Conservation (phyloP, 495 filamentous ascomycete genomes). For the Stereocaulon alpinum region DNA sequence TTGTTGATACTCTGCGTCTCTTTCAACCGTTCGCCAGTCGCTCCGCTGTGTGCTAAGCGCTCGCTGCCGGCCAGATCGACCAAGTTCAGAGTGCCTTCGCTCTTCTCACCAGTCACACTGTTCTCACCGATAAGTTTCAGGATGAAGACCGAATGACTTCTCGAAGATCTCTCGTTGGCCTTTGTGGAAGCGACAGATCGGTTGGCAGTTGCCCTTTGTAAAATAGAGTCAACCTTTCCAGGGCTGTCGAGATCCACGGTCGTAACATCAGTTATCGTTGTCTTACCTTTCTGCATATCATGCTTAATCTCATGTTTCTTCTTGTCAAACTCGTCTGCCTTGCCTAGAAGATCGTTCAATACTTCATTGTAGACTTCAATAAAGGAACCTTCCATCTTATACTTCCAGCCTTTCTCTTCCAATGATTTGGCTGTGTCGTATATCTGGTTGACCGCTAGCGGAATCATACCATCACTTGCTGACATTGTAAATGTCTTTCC, state of each 20-base stretch:
- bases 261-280: conserved; percentile 73
- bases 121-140: conserved; percentile 79
- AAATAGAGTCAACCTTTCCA: conserved; percentile 65
- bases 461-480: conserved; percentile 88
- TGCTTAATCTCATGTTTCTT: conserved; percentile 91
- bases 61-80: conserved; percentile 95
- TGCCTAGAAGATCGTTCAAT: conserved; percentile 81
- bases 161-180: conserved; percentile 87
- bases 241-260: conserved; percentile 69
- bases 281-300: conserved; percentile 69
- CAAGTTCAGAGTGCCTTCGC: conserved; percentile 89
- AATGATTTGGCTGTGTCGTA: conserved; percentile 74
- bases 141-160: conserved; percentile 94
- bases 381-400: conserved; percentile 89
- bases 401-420: conserved; percentile 86
- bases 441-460: conserved; percentile 82
- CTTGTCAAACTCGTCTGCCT: conserved; percentile 62
- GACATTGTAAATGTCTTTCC: conserved; percentile 98
- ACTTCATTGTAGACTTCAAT: conserved; percentile 99
- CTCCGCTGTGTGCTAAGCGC: conserved; percentile 72
- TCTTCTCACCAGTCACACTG: conserved; percentile 66
- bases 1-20: conserved; percentile 98
- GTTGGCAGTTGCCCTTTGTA: conserved; percentile 69
- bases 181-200: conserved; percentile 90
- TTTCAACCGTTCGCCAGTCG: conserved; percentile 73